Conservation (phyloP, 169 alveolate genomes). For the Cryptosporidium sp. region DNA sequence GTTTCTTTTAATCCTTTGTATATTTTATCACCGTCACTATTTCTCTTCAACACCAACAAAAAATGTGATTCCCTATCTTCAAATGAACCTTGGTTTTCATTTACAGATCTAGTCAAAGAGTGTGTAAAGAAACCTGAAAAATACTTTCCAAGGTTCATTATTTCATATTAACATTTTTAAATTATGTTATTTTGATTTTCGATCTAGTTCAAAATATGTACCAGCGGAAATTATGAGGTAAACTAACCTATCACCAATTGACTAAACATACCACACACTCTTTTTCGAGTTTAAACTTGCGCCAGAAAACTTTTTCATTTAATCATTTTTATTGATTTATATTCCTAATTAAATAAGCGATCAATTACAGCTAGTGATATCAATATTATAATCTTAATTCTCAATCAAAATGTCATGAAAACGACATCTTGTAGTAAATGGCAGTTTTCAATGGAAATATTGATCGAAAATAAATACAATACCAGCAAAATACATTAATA, state of each 20-base stretch:
- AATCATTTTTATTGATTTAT: no score
- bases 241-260: slow-evolving; percentile 9
- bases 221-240: neutral
- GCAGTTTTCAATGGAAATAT: neutral
- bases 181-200: neutral
- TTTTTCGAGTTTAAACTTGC: slow-evolving; percentile 34
- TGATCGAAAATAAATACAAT: neutral
- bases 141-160: slow-evolving; percentile 56
- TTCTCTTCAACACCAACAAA: slow-evolving; percentile 36
- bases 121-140: slow-evolving; percentile 71
- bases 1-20: slow-evolving; percentile 35
- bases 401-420: no score
- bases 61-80: slow-evolving; percentile 76
- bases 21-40: slow-evolving; percentile 36
- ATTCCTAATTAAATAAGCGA: no score
- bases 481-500: no score
- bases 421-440: no score
- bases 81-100: slow-evolving; percentile 60
- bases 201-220: neutral
- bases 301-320: neutral
- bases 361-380: no score
- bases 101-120: slow-evolving; percentile 52
- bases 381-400: no score
- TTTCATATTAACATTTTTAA: slow-evolving; percentile 17
- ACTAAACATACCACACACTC: neutral